phyloP scores from a whole-genome alignment of 768 basidiomycete genomes.

The Amyloporia xantha region DNA sequence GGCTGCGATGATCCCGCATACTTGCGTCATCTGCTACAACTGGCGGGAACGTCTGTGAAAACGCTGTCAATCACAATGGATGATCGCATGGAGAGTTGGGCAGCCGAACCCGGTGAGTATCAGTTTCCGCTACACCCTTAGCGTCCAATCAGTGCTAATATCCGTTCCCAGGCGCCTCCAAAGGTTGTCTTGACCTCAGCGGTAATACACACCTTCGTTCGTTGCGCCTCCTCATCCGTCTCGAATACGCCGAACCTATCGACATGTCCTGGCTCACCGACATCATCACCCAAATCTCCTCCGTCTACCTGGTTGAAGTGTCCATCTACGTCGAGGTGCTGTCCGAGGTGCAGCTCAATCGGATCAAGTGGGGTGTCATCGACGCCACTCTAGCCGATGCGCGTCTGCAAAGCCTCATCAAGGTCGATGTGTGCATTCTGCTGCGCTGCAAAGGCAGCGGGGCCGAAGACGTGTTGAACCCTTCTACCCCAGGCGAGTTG shows the following conservation, averaged over 20 bases:
- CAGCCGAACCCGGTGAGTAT: not conserved
- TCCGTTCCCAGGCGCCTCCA: not conserved
- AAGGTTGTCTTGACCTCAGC: not conserved
- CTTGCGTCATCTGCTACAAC: not conserved
- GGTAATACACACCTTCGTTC: not conserved
- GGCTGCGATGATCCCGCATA: not conserved
- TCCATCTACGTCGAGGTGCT: not conserved
- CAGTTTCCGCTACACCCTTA: not conserved
- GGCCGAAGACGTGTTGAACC: not conserved
- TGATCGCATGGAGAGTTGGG: not conserved
- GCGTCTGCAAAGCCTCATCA: not conserved
- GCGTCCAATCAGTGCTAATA: not conserved
- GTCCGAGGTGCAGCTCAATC: not conserved
- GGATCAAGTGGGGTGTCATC: constrained; percentile 1
- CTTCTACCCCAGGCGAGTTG: no score
- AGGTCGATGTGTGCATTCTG: constrained; percentile 1
- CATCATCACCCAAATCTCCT: not conserved
- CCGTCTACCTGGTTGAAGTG: not conserved
- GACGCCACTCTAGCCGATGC: not conserved
- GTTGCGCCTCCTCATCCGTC: not conserved
- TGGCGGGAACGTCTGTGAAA: not conserved
- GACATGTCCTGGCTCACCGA: constrained; percentile 1
- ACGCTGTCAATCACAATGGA: constrained; percentile 1
- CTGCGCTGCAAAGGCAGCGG: not conserved
- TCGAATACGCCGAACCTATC: not conserved